phyloP scores from a whole-genome alignment of 164 flowering plant species.

The Nymphaea thermarum region DNA sequence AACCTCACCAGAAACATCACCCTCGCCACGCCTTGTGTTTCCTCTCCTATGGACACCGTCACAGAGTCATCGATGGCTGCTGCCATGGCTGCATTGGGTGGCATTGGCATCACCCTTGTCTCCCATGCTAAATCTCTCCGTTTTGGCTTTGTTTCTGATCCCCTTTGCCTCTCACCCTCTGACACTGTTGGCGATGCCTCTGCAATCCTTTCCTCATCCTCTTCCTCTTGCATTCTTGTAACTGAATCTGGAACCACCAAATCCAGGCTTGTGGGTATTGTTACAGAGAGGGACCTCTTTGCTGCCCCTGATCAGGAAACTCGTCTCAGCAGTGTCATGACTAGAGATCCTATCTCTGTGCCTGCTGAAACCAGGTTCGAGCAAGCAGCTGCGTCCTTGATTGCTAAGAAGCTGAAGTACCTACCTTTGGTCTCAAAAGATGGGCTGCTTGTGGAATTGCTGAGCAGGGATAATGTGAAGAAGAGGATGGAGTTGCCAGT shows the following conservation, averaged over 20 bases:
- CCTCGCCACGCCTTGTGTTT: conserved; percentile 62
- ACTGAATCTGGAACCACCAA: conserved; percentile 33
- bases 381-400: conserved; percentile 34
- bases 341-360: conserved; percentile 8
- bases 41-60: conserved; percentile 97
- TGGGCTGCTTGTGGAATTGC: conserved; percentile 55
- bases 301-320: conserved; percentile 20
- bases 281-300: conserved; percentile 39
- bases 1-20: conserved; percentile 49
- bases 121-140: conserved; percentile 54
- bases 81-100: conserved; percentile 84
- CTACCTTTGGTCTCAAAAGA: conserved; percentile 37
- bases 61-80: conserved; percentile 82
- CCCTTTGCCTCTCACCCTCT: conserved; percentile 29
- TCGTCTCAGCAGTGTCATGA: conserved; percentile 36
- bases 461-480: conserved; percentile 47
- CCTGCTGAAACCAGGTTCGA: conserved; percentile 39
- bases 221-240: conserved; percentile 38
- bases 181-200: conserved; percentile 30
- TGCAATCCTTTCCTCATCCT: background rate
- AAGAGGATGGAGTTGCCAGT: conserved; percentile 51
- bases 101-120: conserved; percentile 50
- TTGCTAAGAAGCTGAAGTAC: conserved; percentile 25
- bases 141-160: conserved; percentile 43
- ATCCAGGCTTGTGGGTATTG: conserved; percentile 47